Conservation (phyloP, 225 moss, liverwort and hornwort genomes). For the Pseudisothecium myosuroides region DNA sequence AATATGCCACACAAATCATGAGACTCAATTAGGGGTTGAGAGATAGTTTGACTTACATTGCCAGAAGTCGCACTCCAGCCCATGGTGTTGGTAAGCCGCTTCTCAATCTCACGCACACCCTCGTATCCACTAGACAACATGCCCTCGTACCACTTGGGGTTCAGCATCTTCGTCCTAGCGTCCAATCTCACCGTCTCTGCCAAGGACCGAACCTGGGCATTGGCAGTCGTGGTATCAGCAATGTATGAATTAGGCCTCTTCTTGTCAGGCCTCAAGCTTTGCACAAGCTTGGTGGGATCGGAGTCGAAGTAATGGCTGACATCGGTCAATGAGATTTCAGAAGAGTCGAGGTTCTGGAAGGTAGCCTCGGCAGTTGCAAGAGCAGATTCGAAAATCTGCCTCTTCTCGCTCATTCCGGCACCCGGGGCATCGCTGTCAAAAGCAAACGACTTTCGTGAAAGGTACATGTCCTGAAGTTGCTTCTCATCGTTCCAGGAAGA, state of each 20-base stretch:
- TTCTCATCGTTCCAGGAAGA: slow-evolving; percentile 99
- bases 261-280: slow-evolving; percentile 80
- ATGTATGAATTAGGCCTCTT: slow-evolving; percentile 82
- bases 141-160: slow-evolving; percentile 99
- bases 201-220: slow-evolving; percentile 91
- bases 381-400: slow-evolving; percentile 86
- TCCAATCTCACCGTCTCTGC: slow-evolving; percentile 91
- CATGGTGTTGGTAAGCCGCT: slow-evolving; percentile 97
- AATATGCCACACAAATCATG: neutral
- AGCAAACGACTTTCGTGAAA: slow-evolving; percentile 91
- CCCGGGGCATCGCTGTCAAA: slow-evolving; percentile 95
- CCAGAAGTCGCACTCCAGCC: slow-evolving; percentile 99
- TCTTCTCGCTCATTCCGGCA: slow-evolving; percentile 89
- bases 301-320: slow-evolving; percentile 99
- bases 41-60: slow-evolving; percentile 7
- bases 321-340: slow-evolving; percentile 89
- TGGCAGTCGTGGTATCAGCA: slow-evolving; percentile 95
- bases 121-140: slow-evolving; percentile 96
- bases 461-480: slow-evolving; percentile 96
- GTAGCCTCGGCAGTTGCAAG: slow-evolving; percentile 93
- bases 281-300: slow-evolving; percentile 94
- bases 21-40: neutral
- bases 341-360: slow-evolving; percentile 94
- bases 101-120: slow-evolving; percentile 98
- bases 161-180: slow-evolving; percentile 96